Evolutionary conservation across 116 monocot species (phyloP).

Genomic region (Cymodocea nodosa): DNA sequence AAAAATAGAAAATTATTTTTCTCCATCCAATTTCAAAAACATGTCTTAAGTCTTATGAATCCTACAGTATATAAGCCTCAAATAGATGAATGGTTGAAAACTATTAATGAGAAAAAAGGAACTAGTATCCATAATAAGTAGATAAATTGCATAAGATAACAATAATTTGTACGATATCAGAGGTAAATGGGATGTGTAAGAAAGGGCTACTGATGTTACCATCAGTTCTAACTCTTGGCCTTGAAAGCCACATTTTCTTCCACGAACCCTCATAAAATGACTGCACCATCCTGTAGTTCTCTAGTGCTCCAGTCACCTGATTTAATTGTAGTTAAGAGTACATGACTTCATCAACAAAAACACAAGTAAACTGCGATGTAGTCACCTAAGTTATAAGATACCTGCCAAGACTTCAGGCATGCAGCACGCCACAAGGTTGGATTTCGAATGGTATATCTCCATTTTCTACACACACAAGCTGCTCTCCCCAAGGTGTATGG

Average conservation of each 20-base stretch:
- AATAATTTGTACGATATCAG: too few species aligned
- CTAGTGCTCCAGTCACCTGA: slow-evolving; percentile 51
- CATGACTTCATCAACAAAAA: too few species aligned
- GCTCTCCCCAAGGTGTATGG: slow-evolving; percentile 75
- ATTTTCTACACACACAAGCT: slow-evolving; percentile 90
- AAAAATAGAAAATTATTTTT: too few species aligned
- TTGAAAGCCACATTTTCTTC: slow-evolving; percentile 91
- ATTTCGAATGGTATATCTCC: slow-evolving; percentile 77
- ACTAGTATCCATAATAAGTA: too few species aligned
- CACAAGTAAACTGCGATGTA: too few species aligned
- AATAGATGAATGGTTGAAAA: too few species aligned
- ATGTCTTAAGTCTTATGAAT: too few species aligned
- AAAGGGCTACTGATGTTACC: slow-evolving; percentile 25
- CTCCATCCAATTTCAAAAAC: too few species aligned
- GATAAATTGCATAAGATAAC: too few species aligned
- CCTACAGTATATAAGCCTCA: too few species aligned
- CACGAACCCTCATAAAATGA: slow-evolving; percentile 83
- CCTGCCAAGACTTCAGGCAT: slow-evolving; percentile 95
- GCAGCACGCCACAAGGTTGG: slow-evolving; percentile 78
- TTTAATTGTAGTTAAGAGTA: neutral
- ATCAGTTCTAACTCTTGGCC: slow-evolving; percentile 82
- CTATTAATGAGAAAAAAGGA: too few species aligned
- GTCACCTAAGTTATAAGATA: slow-evolving; percentile 6
- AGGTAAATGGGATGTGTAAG: neutral
- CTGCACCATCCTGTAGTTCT: slow-evolving; percentile 45